Base-by-base conservation (phyloP, 495 filamentous ascomycete genomes). In the Penicillium manginii region DNA sequence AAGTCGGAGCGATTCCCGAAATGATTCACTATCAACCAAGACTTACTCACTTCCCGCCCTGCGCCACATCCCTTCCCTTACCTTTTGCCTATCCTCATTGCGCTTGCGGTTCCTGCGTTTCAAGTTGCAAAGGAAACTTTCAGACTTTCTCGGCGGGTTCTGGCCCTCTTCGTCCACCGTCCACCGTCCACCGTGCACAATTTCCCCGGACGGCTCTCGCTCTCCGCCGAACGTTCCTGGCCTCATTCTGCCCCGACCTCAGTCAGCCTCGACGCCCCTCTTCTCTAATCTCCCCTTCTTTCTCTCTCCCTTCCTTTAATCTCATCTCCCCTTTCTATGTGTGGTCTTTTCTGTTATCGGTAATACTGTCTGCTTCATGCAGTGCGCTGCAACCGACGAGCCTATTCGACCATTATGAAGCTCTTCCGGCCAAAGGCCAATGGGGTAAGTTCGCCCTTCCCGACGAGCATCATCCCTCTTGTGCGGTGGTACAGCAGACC, bases 401-500 rank as follows among this genome's bases (percentile, higher is more conserved):
- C 52, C 59, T 43, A 61, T 57, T 59, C 58, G 66, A 64, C 66
- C 57, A 69, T 64, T 65, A 77, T 65, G 54, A 80, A 77, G 69
- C 69, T 78, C 57, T 80, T 80, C 54, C 71, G 70, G 65, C 66
- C 73, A 54, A 71, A 73, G 62, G 67, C 62, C 64, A 75, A 75
- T 75, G 69, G 70, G 70, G 76, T 79, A 68, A 65, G 77, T 67
- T 54, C 35, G 32, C 29, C 48, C 42, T 43, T 55, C 18, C 40
- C 33, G 39, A 49, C 58, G 37, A 31, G 55, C 66, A 59, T 64
- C 49, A 59, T 61, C 59, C 39, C 18, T 64, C 35, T 48, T 37
- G 21, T 29, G 37, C 26, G 53, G 63, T 61, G 47, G 53, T 59
- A 65, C 60, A 61, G 45, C 65, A 59, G 49, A 47, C 9, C 45